Base-by-base conservation (phyloP, 1,284 basidiomycete genomes). In the Grifola frondosa region DNA sequence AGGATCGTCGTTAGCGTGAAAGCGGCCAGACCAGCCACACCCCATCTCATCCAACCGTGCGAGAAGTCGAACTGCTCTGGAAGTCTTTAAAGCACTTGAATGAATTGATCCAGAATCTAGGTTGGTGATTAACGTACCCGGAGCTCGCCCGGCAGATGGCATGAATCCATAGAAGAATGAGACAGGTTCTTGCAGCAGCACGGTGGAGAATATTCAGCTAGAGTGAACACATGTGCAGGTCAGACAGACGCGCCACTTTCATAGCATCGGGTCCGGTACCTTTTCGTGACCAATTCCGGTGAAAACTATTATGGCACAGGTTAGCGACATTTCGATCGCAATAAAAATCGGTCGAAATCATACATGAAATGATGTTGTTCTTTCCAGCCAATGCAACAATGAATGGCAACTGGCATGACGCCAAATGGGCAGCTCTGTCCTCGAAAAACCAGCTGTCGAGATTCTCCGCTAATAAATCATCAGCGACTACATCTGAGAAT, bases 211-310 rank as follows among this genome's bases (percentile, higher is more conserved):
- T 48, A 42, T 69, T 68, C 30, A 68, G 42, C 62, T 65, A 10
- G 11, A 21, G 20, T 17, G n/a, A 23, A 13, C 6, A 30, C 15
- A 22, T 12, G n/a, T n/a, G n/a, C n/a, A n/a, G n/a, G n/a, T n/a
- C n/a, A n/a, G n/a, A n/a, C n/a, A n/a, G n/a, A n/a, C n/a, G n/a
- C n/a, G n/a, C n/a, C 20, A 28, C 31, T 20, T 17, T n/a, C 24
- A 0, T 13, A 19, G 9, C 20, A 30, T 23, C 10, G 30, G 37
- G n/a, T n/a, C n/a, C n/a, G n/a, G 33, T 24, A 67, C 65, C 59
- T 71, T 72, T 49, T 76, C 71, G 49, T 76, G 73, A 15, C 65
- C 58, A 32, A 75, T 62, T 16, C 73, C 73, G 11, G 71, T 74
- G 11, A 73, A 46, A 47, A 65, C 69, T 71, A 50, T 15, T 35